Evolutionary conservation across 306 rosid species (phyloP).

Genomic region (Elaeagnus macrophylla): DNA sequence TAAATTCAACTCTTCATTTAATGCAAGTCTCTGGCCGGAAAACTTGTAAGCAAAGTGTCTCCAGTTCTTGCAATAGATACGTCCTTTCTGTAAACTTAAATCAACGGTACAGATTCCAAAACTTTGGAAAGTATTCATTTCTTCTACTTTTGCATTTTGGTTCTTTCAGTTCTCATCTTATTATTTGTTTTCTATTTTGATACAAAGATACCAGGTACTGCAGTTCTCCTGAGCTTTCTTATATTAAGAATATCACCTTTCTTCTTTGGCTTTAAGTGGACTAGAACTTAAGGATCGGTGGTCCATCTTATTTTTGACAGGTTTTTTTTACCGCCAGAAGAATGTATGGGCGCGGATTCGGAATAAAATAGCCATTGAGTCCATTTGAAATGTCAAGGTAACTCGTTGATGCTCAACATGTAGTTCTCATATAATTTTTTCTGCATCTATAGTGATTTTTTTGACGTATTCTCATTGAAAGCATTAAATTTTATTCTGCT

Average conservation of each 20-base stretch:
- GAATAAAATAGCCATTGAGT: slow-evolving; percentile 5
- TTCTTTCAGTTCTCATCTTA: too few species aligned
- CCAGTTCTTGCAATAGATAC: too few species aligned
- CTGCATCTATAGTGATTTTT: slow-evolving; percentile 1
- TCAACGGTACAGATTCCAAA: too few species aligned
- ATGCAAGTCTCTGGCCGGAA: slow-evolving; percentile 5
- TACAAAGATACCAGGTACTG: too few species aligned
- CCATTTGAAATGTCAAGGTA: slow-evolving; percentile 17
- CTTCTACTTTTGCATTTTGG: too few species aligned
- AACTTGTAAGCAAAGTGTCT: slow-evolving; percentile 4
- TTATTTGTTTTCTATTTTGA: too few species aligned
- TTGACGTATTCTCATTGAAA: background rate
- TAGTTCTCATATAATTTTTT: background rate
- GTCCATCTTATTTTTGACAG: too few species aligned
- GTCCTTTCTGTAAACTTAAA: background rate
- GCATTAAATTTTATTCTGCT: slow-evolving; percentile 3
- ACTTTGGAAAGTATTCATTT: too few species aligned
- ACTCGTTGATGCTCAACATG: slow-evolving; percentile 7
- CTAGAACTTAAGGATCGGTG: too few species aligned
- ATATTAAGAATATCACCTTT: too few species aligned
- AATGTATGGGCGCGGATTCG: background rate
- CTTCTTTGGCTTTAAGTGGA: too few species aligned
- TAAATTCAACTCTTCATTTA: slow-evolving; percentile 60
- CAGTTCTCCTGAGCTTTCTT: too few species aligned
- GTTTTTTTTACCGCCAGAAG: background rate